These are phyloP conservation scores for Hymenoscyphus repandus DNA, from an alignment of 2,329 filamentous ascomycete genomes.

Conservation along the genomic window DNA sequence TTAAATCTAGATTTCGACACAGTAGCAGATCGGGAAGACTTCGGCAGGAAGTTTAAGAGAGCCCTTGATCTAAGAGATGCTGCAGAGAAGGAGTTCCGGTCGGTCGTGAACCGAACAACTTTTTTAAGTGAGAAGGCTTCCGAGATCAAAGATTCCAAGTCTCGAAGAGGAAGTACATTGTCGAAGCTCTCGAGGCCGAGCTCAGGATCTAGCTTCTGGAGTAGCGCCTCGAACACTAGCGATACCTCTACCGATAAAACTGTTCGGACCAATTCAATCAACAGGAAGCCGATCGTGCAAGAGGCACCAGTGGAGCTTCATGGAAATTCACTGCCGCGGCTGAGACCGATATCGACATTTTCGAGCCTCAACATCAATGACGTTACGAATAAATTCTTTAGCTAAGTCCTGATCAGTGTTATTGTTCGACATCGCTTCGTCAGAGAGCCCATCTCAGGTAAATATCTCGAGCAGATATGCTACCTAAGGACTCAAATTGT, in stretches of 20 bases:
- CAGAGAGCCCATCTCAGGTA: too few relatives aligned
- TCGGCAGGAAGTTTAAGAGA: constrained; percentile 3
- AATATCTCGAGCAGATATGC: too few relatives aligned
- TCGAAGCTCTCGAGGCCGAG: not conserved
- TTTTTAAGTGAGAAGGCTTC: not conserved
- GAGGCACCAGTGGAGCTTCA: not conserved
- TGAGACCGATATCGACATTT: not conserved
- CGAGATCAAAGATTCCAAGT: not conserved
- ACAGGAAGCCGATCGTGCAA: not conserved
- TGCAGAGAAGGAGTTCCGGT: constrained; percentile 1
- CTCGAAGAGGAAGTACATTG: not conserved
- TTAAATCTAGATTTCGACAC: constrained; percentile 8
- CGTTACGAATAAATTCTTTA: not conserved
- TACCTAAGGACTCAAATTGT: too few relatives aligned
- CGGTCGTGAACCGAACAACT: not conserved
- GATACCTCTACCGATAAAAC: not conserved
- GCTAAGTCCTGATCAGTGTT: not conserved
- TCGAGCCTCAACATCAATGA: not conserved
- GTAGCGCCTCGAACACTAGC: not conserved
- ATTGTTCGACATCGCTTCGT: too few relatives aligned
- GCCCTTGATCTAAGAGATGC: constrained; percentile 1
- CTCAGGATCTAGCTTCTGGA: not conserved
- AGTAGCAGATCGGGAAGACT: constrained; percentile 4
- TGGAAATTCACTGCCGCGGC: not conserved
- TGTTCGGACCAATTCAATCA: not conserved